Percentiles rank a stretch among this genome's conserved stretches.
Conservation (phyloP, 2,329 filamentous ascomycete species). For the Pleoardoris graminearum region DNA sequence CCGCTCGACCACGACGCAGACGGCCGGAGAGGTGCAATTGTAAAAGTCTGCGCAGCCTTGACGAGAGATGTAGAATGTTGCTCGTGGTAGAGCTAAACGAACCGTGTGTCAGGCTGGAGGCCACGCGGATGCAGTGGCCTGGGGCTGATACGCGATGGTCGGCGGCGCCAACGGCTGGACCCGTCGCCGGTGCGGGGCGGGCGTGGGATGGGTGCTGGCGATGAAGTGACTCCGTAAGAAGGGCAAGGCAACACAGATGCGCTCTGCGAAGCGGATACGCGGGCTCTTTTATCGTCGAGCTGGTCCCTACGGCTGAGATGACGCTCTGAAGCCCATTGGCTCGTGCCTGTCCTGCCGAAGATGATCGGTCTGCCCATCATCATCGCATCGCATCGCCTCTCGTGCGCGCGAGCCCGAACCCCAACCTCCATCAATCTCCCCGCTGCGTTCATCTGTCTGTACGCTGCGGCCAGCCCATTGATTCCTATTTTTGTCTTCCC, state of each 20-base stretch:
- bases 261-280: background rate
- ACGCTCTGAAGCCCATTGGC: background rate
- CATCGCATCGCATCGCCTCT: background rate
- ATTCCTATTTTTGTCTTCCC: slow-evolving; percentile 13
- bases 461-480: slow-evolving; percentile 12
- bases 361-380: background rate
- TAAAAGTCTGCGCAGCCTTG: slow-evolving; percentile 28
- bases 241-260: background rate
- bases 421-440: slow-evolving; percentile 8
- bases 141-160: background rate
- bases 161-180: background rate
- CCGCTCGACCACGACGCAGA: slow-evolving; percentile 18
- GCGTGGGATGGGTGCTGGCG: background rate
- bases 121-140: background rate
- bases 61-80: slow-evolving; percentile 37
- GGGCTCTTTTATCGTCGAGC: background rate
- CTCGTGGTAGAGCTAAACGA: background rate
- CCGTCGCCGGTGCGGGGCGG: background rate
- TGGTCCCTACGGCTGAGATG: slow-evolving; percentile 1
- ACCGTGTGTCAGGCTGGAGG: background rate
- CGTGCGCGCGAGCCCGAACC: slow-evolving; percentile 2
- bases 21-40: background rate
- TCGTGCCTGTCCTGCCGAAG: background rate
- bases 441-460: slow-evolving; percentile 13
- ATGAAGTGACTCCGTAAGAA: background rate